Base-by-base conservation (phyloP, 2,329 filamentous ascomycete species). In the Aspergillus felis region DNA sequence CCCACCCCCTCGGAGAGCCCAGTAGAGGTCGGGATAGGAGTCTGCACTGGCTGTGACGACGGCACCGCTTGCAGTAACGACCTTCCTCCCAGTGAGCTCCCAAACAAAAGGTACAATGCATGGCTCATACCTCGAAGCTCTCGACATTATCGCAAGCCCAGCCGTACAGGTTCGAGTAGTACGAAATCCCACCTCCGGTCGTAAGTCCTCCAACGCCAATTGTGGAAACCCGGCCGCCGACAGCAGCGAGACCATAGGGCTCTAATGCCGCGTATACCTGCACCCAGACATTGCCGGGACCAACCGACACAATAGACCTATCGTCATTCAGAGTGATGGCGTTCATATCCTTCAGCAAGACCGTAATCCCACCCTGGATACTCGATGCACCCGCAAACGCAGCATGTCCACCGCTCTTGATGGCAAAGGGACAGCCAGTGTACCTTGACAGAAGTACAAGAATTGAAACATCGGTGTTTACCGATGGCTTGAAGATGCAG, bases 361-460 rank as follows among this genome's bases (percentile, higher is more conserved):
- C 71, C 10, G 66, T 71, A 46, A 77, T 65, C 6, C 74, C 74
- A 42, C 64, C 77, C 14, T 77, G 68, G 50, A 81, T 79, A 61
- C 78, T 85, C 1, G 82, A 77, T 42, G 79, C 80, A 59, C 79
- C 79, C 20, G 80, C 74, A 64, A 84, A 84, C 3, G 82, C 79
- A 56, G 81, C 82, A 68, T 86, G 83, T 1, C 84, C 84, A 28
- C 83, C 84, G 7, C 80, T 81, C 62, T 83, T 82, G 62, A 84
- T 70, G 6, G 83, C 82, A 61, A 86, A 86, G 0, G 69, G 67
- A 29, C 74, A 77, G 5, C 61, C 56, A 3, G 67, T 70, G 1
- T 69, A 51, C 3, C 65, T 66, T 6, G 68, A 65, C n/a, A 75
- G 53, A 20, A 73, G 57, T 4, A 76, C 57, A 6, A 64, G 59